These are phyloP conservation scores for Populus euphratica DNA, from an alignment of 345 rosid genomes.

Conservation along the genomic window DNA sequence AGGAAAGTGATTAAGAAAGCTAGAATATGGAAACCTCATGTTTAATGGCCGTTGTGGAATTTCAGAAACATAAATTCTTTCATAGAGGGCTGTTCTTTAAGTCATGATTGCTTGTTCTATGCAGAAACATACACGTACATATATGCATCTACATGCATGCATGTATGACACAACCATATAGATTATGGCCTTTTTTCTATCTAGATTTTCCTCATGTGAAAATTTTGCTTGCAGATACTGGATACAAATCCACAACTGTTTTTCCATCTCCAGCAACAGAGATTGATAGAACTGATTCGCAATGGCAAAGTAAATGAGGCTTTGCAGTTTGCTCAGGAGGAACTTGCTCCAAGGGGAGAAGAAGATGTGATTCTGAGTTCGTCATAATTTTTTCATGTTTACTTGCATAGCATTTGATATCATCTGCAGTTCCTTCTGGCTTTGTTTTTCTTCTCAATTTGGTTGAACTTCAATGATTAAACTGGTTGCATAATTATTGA, in stretches of 20 bases:
- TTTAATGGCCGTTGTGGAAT: not conserved
- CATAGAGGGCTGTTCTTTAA: not conserved
- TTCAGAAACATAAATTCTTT: not conserved
- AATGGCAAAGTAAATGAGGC: slow-evolving; percentile 91
- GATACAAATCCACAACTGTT: slow-evolving; percentile 93
- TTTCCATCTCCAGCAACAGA: slow-evolving; percentile 99
- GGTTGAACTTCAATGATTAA: not conserved
- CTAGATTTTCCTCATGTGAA: slow-evolving; percentile 10
- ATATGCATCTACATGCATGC: too few species aligned
- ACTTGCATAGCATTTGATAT: not conserved
- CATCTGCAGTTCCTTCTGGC: not conserved
- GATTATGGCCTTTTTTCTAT: not conserved
- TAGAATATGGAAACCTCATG: too few species aligned
- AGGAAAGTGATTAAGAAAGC: not conserved
- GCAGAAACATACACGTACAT: not conserved
- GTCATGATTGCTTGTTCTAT: not conserved
- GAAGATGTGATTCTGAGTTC: slow-evolving; percentile 46
- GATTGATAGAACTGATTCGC: slow-evolving; percentile 89
- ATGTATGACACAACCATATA: too few species aligned
- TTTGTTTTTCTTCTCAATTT: not conserved
- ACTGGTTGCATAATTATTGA: not conserved
- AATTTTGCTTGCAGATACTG: slow-evolving; percentile 51
- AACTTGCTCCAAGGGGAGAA: slow-evolving; percentile 97
- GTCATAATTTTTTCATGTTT: not conserved
- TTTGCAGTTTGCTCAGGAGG: slow-evolving; percentile 96